Percentiles rank a stretch among this genome's conserved stretches.
Conservation (phyloP, 78 protist species). For the Dictyostelium capitatum region DNA sequence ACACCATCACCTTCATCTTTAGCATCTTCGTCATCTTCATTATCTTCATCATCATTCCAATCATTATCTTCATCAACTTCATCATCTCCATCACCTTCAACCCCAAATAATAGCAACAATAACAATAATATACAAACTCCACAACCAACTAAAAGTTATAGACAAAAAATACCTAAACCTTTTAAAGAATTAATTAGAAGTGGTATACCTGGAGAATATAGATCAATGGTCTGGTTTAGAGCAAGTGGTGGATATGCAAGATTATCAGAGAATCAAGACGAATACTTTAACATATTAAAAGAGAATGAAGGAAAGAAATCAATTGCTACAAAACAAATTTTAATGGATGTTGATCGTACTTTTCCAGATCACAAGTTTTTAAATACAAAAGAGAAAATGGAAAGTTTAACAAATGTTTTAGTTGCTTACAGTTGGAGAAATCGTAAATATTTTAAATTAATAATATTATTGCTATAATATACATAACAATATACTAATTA, state of each 20-base stretch:
- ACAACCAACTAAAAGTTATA: background rate
- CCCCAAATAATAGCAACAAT: background rate
- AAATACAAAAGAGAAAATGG: slow-evolving; percentile 62
- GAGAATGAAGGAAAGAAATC: slow-evolving; percentile 34
- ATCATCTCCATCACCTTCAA: slow-evolving; percentile 4
- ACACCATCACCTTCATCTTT: background rate
- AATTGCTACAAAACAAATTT: slow-evolving; percentile 64
- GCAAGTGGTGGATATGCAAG: slow-evolving; percentile 55
- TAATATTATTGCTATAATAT: background rate
- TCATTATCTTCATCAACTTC: background rate
- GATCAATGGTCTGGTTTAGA: slow-evolving; percentile 61
- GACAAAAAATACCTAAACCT: slow-evolving; percentile 35
- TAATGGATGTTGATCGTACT: slow-evolving; percentile 87
- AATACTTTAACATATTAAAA: slow-evolving; percentile 34
- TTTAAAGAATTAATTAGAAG: slow-evolving; percentile 45
- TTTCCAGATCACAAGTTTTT: slow-evolving; percentile 89
- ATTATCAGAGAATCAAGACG: slow-evolving; percentile 41
- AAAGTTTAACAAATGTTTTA: slow-evolving; percentile 68
- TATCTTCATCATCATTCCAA: background rate
- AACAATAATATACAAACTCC: background rate
- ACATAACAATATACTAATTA: background rate
- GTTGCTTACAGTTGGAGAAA: slow-evolving; percentile 89
- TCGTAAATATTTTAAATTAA: slow-evolving; percentile 26
- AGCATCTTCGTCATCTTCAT: background rate
- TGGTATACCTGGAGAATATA: slow-evolving; percentile 61